phyloP scores from a whole-genome alignment of 768 basidiomycete genomes.

The Psilocybe azurescens region DNA sequence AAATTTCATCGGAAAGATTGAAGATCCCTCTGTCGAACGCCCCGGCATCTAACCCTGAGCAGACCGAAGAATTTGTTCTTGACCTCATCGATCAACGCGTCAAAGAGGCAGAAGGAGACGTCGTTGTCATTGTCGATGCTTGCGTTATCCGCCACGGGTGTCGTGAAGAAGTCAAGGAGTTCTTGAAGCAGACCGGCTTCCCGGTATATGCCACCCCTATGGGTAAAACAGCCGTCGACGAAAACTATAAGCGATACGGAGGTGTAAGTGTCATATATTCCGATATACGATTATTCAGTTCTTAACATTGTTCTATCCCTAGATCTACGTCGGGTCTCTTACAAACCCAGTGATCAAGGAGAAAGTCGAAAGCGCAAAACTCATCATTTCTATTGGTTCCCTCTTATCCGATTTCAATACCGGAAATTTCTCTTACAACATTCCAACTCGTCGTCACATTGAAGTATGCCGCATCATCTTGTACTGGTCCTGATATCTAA shows the following conservation, averaged over 20 bases:
- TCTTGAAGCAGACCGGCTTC: conserved; percentile 68
- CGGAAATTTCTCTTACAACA: conserved; percentile 82
- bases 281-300: background rate
- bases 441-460: conserved; percentile 60
- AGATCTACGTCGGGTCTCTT: conserved; percentile 82
- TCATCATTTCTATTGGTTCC: conserved; percentile 76
- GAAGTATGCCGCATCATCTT: conserved; percentile 49
- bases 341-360: conserved; percentile 70
- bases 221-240: conserved; percentile 82
- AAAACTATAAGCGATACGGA: conserved; percentile 74
- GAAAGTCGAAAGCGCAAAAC: conserved; percentile 74
- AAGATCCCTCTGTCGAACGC: conserved; percentile 57
- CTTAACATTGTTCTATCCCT: conserved; percentile 3
- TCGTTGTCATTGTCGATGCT: conserved; percentile 81
- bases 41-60: conserved; percentile 57
- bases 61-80: conserved; percentile 71
- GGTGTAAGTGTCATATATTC: conserved; percentile 51
- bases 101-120: conserved; percentile 67
- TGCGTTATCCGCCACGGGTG: conserved; percentile 79
- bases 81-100: conserved; percentile 73
- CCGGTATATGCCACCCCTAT: conserved; percentile 79
- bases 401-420: conserved; percentile 87
- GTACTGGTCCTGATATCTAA: background rate
- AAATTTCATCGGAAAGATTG: conserved; percentile 70
- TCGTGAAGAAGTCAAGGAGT: conserved; percentile 62